Evolutionary conservation across 805 yeast genomes (phyloP).

Genomic region (Candida krabiensis): DNA sequence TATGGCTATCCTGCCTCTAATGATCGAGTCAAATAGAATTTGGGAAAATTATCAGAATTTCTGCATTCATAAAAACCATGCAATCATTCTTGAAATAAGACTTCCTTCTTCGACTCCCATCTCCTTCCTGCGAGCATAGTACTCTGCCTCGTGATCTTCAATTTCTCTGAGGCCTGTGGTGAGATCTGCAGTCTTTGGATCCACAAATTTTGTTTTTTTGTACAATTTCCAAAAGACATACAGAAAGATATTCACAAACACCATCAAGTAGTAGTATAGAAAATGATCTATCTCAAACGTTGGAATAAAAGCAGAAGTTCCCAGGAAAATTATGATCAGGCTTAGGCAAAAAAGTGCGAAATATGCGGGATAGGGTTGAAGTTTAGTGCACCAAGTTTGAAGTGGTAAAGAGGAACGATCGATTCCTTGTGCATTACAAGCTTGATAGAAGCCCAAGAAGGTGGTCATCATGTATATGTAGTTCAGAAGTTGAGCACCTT

Average conservation of each 20-base stretch:
- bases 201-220: slow-evolving; percentile 38
- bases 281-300: slow-evolving; percentile 38
- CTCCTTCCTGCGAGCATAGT: slow-evolving; percentile 17
- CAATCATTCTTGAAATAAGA: slow-evolving; percentile 1
- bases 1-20: no score
- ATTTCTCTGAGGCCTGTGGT: slow-evolving; percentile 44
- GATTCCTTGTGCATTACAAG: slow-evolving; percentile 56
- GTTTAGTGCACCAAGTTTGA: slow-evolving; percentile 47
- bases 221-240: slow-evolving; percentile 38
- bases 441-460: slow-evolving; percentile 62
- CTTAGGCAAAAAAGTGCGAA: slow-evolving; percentile 32
- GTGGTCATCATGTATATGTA: slow-evolving; percentile 41
- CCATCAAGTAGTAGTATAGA: slow-evolving; percentile 44
- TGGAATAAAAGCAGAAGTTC: slow-evolving; percentile 42
- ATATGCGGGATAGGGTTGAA: slow-evolving; percentile 36
- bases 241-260: slow-evolving; percentile 40
- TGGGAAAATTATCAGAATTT: no score
- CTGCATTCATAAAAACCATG: slow-evolving; percentile 13
- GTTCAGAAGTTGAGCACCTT: slow-evolving; percentile 30
- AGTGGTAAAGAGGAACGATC: slow-evolving; percentile 45
- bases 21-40: no score
- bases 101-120: slow-evolving; percentile 1
- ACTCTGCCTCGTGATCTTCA: slow-evolving; percentile 46
- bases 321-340: slow-evolving; percentile 38
- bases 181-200: slow-evolving; percentile 48